Percentiles rank a stretch among this genome's conserved stretches.
These are phyloP conservation scores for Furcasterigmium furcatum DNA, from an alignment of 2,329 filamentous ascomycete species.

Conservation along the genomic window DNA sequence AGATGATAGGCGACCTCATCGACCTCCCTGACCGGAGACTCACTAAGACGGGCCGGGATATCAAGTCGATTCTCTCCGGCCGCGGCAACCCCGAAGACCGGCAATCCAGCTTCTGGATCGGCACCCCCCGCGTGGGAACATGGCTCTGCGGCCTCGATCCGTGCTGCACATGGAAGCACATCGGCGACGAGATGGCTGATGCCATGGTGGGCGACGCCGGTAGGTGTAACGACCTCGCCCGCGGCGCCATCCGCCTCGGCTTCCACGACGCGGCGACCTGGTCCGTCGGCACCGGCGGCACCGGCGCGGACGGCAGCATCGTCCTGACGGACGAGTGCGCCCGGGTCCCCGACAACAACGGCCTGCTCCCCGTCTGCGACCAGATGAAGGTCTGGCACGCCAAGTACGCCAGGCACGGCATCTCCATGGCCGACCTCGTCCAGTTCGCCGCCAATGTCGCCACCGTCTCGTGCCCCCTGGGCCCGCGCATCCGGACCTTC, in stretches of 20 bases:
- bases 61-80: constrained; percentile 32
- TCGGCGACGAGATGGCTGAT: constrained; percentile 32
- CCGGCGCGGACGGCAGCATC: constrained; percentile 45
- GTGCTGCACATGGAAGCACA: constrained; percentile 42
- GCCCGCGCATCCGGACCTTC: constrained; percentile 45
- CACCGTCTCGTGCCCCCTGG: constrained; percentile 40
- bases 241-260: constrained; percentile 40
- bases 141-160: constrained; percentile 30
- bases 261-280: constrained; percentile 46
- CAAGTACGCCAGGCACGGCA: constrained; percentile 35
- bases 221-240: constrained; percentile 38
- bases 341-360: constrained; percentile 38
- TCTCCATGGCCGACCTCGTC: constrained; percentile 51
- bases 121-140: constrained; percentile 18
- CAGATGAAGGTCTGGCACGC: constrained; percentile 33
- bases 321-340: constrained; percentile 35
- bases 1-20: constrained; percentile 34
- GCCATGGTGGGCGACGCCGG: constrained; percentile 32
- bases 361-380: constrained; percentile 39
- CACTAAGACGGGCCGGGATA: constrained; percentile 26
- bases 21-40: constrained; percentile 23
- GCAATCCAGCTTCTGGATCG: constrained; percentile 4
- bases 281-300: constrained; percentile 31
- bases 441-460: constrained; percentile 50
- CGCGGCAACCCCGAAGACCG: constrained; percentile 18